phyloP scores from a whole-genome alignment of 106 monocot species.

The Acanthochlamys bracteata region DNA sequence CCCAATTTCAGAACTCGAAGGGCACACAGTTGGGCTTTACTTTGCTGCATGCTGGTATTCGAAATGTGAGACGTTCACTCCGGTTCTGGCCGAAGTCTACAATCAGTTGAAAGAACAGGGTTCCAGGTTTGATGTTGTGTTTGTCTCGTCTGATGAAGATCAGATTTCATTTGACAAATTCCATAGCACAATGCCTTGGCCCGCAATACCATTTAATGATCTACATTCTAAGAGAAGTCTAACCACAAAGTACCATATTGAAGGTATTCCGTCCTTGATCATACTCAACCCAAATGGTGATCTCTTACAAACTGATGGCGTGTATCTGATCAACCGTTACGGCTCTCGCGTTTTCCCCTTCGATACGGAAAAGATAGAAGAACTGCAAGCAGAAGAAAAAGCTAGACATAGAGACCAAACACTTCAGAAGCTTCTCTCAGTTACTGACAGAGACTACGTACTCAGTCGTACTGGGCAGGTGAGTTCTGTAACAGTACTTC shows the following conservation, averaged over 20 bases:
- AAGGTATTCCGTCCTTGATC: slow-evolving; percentile 41
- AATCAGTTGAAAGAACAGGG: slow-evolving; percentile 25
- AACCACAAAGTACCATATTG: slow-evolving; percentile 27
- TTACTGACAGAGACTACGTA: slow-evolving; percentile 30
- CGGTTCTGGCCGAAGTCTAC: slow-evolving; percentile 25
- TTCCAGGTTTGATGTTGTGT: slow-evolving; percentile 33
- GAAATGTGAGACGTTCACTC: slow-evolving; percentile 44
- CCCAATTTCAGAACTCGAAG: slow-evolving; percentile 23
- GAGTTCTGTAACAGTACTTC: too few relatives aligned
- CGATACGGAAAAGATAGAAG: slow-evolving; percentile 23
- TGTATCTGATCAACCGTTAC: slow-evolving; percentile 27
- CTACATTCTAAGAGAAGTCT: slow-evolving; percentile 27
- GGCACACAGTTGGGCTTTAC: slow-evolving; percentile 35
- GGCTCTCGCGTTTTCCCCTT: slow-evolving; percentile 33
- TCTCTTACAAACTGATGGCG: slow-evolving; percentile 18
- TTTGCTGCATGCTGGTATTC: slow-evolving; percentile 48
- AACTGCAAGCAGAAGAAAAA: slow-evolving; percentile 36
- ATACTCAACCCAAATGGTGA: slow-evolving; percentile 27
- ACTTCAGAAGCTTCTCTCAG: slow-evolving; percentile 33
- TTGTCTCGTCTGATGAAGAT: slow-evolving; percentile 47
- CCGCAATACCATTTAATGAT: slow-evolving; percentile 35
- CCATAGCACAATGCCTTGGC: slow-evolving; percentile 47
- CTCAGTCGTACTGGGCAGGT: slow-evolving; percentile 27
- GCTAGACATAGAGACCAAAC: slow-evolving; percentile 36
- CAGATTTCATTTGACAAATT: slow-evolving; percentile 36